phyloP scores from a whole-genome alignment of 345 rosid genomes.

The Brassica cretica region DNA sequence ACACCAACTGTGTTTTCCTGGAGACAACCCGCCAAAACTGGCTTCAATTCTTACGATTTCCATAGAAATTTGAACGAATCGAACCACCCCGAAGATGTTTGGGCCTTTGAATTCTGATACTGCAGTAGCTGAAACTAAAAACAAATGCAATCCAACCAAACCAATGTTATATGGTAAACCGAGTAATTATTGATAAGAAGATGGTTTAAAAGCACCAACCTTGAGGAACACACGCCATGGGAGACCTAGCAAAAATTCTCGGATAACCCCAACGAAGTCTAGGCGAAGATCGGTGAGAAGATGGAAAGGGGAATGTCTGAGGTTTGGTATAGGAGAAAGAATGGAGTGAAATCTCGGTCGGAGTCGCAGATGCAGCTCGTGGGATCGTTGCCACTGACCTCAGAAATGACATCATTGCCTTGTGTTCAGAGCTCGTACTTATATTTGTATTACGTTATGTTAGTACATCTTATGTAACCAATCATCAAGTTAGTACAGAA shows the following conservation, averaged over 20 bases:
- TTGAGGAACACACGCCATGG: conserved; percentile 3
- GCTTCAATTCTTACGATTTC: background rate
- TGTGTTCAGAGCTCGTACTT: background rate
- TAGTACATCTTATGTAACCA: background rate
- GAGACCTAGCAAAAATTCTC: background rate
- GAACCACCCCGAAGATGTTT: background rate
- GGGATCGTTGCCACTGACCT: conserved; percentile 1
- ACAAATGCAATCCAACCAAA: background rate
- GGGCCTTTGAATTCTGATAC: conserved; percentile 4
- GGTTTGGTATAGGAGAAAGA: background rate
- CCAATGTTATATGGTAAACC: background rate
- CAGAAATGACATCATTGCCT: background rate
- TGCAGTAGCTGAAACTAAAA: background rate
- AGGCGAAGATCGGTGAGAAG: background rate
- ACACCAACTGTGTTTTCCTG: conserved; percentile 4
- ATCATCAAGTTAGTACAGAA: background rate
- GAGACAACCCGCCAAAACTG: conserved; percentile 6
- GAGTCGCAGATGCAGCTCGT: background rate
- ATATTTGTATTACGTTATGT: background rate
- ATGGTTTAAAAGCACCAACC: background rate
- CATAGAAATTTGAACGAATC: background rate
- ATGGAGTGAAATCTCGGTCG: background rate
- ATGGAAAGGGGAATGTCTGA: background rate
- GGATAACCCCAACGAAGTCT: background rate
- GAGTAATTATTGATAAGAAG: background rate